Base-by-base conservation (phyloP, 2,329 filamentous ascomycete genomes). In the Fusarium neocosmosporiellum region DNA sequence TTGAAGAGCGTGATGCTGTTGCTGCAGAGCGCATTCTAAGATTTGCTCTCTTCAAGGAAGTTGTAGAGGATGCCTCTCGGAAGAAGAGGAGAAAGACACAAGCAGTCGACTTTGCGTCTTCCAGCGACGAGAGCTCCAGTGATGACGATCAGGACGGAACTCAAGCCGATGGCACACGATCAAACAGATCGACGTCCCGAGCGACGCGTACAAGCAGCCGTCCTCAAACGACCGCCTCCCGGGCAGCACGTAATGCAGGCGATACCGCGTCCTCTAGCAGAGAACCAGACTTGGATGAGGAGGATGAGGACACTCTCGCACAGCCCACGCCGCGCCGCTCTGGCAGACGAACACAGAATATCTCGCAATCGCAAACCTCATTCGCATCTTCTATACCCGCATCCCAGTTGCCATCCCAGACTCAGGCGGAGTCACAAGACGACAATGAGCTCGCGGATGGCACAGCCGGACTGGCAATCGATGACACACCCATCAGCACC, bases 1-100 rank as follows among this genome's bases (percentile, higher is more conserved):
- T 99, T 4, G 95, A 98, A 73, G 93, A 97, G 80, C 91, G 92
- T 63, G 96, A 99, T 81, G 95, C 96, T 2, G 85, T 93, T 61
- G 92, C 95, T 36, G 96, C 96, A 11, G 96, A 99, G 81, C 89
- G 91, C 10, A 97, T 99, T 73, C 85, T 99, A 34, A 90, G 96
- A 20, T 99, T 98, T 79, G 97, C 96, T 3, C 88, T 99, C 37
- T 99, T 99, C 88, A 98, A 98, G 81, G 96, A 99, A 84, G 92
- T 99, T 1, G 88, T 98, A 5, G 88, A 91, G 78, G 88, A 91
- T 72, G 92, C 95, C 81, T 93, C 95, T 66, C 89, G 91, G 75
- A 96, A 96, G 86, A 93, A 96, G 83, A 90, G 95, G 77, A 92
- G 94, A 82, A 92, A 93, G 76, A 92, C 89, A 7, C 86, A 88